These are phyloP conservation scores for Dichomitus squalens DNA, from an alignment of 1,284 basidiomycete species.

Conservation along the genomic window DNA sequence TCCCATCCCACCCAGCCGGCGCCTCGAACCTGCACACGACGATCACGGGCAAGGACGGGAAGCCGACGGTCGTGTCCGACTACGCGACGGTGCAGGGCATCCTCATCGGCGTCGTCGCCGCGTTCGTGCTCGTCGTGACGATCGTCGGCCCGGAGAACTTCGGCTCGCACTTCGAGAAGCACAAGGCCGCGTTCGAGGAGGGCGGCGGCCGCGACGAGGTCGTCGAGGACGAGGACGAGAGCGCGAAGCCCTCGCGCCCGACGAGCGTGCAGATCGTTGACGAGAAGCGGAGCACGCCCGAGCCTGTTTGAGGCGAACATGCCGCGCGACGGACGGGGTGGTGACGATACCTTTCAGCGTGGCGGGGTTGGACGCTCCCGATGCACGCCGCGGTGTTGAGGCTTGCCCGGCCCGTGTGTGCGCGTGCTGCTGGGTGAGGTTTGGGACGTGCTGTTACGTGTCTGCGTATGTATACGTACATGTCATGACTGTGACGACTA, in stretches of 20 bases:
- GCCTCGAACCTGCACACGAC: constrained; percentile 60
- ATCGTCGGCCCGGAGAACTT: constrained; percentile 79
- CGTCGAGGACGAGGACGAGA: constrained; percentile 16
- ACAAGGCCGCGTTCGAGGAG: constrained; percentile 78
- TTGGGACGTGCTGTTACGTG: not conserved
- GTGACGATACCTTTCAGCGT: too few relatives aligned
- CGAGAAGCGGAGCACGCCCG: constrained; percentile 23
- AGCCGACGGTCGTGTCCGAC: constrained; percentile 58
- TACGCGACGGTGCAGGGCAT: constrained; percentile 90
- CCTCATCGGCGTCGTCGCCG: constrained; percentile 77
- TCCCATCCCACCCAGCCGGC: constrained; percentile 54
- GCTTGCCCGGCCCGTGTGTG: too few relatives aligned
- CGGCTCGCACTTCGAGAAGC: constrained; percentile 82
- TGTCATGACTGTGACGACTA: not conserved
- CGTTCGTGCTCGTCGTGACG: constrained; percentile 68
- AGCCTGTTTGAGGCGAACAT: constrained; percentile 19
- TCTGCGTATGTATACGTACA: not conserved
- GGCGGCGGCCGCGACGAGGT: constrained; percentile 46
- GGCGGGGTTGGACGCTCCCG: too few relatives aligned
- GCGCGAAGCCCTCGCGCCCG: constrained; percentile 17
- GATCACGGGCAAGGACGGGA: constrained; percentile 47
- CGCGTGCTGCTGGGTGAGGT: not conserved
- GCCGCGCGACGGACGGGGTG: too few relatives aligned
- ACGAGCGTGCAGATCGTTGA: constrained; percentile 19
- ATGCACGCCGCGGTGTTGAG: too few relatives aligned